A percentile compares a stretch with the other conserved stretches of the same genome.
phyloP scores from a whole-genome alignment of 176 grass and related monocot species.

The Raddia guianensis region DNA sequence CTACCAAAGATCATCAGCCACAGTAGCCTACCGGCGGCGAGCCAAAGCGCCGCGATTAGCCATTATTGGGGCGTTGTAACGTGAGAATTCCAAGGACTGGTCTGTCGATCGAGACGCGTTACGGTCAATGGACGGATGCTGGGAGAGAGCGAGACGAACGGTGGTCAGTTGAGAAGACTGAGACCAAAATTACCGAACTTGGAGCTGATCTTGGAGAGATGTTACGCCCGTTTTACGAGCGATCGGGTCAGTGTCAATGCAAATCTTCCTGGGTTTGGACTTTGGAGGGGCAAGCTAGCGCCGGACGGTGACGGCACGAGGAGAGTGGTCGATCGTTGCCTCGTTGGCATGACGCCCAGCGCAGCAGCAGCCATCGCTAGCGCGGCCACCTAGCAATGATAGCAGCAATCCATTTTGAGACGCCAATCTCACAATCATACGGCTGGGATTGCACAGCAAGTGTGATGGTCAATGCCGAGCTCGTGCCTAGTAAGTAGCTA shows the following conservation, averaged over 20 bases:
- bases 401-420: background rate
- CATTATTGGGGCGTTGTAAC: background rate
- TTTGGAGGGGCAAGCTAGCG: background rate
- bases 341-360: background rate
- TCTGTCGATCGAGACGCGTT: slow-evolving; percentile 23
- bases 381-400: background rate
- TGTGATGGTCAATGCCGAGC: slow-evolving; percentile 1
- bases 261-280: background rate
- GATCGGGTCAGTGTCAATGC: background rate
- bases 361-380: background rate
- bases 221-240: background rate
- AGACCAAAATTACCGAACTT: background rate
- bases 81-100: background rate
- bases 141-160: background rate
- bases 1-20: background rate
- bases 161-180: background rate
- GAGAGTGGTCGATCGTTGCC: background rate
- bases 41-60: background rate
- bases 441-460: slow-evolving; percentile 2
- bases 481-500: too few relatives aligned
- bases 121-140: background rate
- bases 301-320: slow-evolving; percentile 13
- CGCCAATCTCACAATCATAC: slow-evolving; percentile 32
- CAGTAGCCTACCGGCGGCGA: background rate
- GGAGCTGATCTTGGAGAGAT: background rate